phyloP scores from a whole-genome alignment of 108 stramenopile genomes.

The Aurantiochytrium sp. region DNA sequence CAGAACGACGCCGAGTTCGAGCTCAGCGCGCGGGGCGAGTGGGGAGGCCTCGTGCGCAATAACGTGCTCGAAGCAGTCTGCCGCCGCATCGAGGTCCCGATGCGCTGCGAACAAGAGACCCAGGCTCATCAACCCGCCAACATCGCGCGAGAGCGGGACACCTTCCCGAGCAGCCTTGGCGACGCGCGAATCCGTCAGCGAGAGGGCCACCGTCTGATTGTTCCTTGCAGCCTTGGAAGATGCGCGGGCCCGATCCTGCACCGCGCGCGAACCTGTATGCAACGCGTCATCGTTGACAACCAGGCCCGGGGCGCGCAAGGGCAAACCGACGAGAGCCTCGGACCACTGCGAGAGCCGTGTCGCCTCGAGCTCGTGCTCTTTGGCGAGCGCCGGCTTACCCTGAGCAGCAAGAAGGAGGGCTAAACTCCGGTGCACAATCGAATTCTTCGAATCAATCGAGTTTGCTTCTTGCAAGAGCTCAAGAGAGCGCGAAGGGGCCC shows the following conservation, averaged over 20 bases:
- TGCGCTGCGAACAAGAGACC: background rate
- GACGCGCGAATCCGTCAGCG: background rate
- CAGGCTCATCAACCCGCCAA: background rate
- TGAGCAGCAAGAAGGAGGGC: background rate
- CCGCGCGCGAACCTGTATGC: no score
- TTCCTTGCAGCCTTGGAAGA: background rate
- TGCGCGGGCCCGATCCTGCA: background rate
- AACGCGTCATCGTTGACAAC: background rate
- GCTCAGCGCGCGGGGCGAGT: background rate
- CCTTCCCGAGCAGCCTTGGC: background rate
- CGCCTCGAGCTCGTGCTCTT: background rate
- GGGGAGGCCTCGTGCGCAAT: background rate
- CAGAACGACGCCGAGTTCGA: background rate
- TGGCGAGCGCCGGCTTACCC: background rate
- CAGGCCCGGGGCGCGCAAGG: background rate
- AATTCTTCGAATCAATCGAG: background rate
- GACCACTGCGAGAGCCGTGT: background rate
- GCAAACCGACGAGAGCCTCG: background rate
- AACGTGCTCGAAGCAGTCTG: conserved; percentile 10
- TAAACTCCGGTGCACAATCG: background rate
- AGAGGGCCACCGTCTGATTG: background rate
- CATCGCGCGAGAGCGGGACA: background rate
- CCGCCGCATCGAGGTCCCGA: background rate
- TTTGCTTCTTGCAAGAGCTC: background rate
- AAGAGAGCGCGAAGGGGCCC: background rate